Evolutionary conservation across 345 rosid genomes (phyloP).

Genomic region (Lepidium africanum): DNA sequence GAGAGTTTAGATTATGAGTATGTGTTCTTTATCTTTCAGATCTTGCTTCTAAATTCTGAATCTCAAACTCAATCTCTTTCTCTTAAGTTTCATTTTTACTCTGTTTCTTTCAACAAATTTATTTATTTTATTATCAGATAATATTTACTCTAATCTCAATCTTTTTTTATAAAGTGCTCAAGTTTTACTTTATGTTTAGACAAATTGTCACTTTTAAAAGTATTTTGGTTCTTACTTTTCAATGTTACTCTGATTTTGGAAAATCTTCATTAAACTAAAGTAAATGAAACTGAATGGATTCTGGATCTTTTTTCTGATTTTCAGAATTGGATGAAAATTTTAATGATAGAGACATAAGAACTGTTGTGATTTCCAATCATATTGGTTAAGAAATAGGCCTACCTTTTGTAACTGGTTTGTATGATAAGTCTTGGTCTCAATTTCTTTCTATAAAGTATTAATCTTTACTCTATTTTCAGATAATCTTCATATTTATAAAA

Average conservation of each 20-base stretch:
- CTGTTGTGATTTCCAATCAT: too few relatives aligned
- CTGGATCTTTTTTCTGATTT: not conserved
- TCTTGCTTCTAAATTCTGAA: not conserved
- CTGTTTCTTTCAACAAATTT: not conserved
- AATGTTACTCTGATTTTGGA: not conserved
- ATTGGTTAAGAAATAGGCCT: too few relatives aligned
- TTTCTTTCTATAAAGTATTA: not conserved
- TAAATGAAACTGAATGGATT: not conserved
- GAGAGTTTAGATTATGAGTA: slow-evolving; percentile 96
- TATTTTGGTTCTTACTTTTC: not conserved
- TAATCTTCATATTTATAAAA: not conserved
- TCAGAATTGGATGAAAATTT: too few relatives aligned
- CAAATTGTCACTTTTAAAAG: not conserved
- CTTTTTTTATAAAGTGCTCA: not conserved
- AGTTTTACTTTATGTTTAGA: not conserved
- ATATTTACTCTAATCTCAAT: not conserved
- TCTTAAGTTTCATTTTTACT: not conserved
- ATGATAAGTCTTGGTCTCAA: not conserved
- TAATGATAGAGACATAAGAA: too few relatives aligned
- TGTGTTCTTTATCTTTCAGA: slow-evolving; percentile 1
- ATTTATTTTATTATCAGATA: too few relatives aligned
- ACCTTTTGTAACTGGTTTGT: too few relatives aligned
- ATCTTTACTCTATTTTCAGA: not conserved
- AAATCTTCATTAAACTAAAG: not conserved
- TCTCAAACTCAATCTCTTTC: not conserved